A percentile compares a stretch with the other conserved stretches of the same genome.
These are phyloP conservation scores for Salix caprea DNA, from an alignment of 345 rosid genomes.

Conservation along the genomic window DNA sequence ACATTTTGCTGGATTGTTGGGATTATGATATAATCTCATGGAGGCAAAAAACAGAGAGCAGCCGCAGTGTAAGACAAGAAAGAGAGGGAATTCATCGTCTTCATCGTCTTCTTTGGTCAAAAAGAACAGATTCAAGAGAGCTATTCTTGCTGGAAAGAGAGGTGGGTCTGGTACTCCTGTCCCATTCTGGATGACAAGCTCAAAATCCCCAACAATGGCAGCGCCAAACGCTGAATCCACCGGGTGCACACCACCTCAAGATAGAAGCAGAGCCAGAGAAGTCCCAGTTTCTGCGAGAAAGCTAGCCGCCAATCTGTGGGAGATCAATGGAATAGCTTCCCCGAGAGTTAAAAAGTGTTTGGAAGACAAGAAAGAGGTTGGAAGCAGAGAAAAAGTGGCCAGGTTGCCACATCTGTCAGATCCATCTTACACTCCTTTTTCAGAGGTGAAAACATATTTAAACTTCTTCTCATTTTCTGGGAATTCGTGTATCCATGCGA, in stretches of 20 bases:
- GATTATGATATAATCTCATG: not conserved
- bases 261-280: constrained; percentile 30
- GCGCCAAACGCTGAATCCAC: constrained; percentile 34
- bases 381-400: constrained; percentile 28
- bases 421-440: constrained; percentile 47
- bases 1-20: not conserved
- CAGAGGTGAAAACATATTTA: constrained; percentile 41
- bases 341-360: constrained; percentile 22
- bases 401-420: constrained; percentile 43
- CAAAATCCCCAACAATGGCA: constrained; percentile 36
- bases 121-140: constrained; percentile 70
- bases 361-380: constrained; percentile 37
- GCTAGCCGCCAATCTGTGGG: constrained; percentile 88
- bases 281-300: constrained; percentile 67
- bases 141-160: constrained; percentile 60
- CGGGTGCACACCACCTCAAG: constrained; percentile 17
- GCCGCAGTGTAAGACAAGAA: constrained; percentile 68
- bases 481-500: constrained; percentile 1
- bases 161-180: constrained; percentile 69
- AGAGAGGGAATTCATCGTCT: constrained; percentile 80
- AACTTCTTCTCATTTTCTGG: not conserved
- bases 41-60: constrained; percentile 38
- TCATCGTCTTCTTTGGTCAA: constrained; percentile 73
- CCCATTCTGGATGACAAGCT: constrained; percentile 51
- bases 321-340: constrained; percentile 55